Percentiles rank a stretch among this genome's conserved stretches.
Evolutionary conservation across 2,329 filamentous ascomycete species (phyloP).

Genomic region (Samsoniella hepiali): DNA sequence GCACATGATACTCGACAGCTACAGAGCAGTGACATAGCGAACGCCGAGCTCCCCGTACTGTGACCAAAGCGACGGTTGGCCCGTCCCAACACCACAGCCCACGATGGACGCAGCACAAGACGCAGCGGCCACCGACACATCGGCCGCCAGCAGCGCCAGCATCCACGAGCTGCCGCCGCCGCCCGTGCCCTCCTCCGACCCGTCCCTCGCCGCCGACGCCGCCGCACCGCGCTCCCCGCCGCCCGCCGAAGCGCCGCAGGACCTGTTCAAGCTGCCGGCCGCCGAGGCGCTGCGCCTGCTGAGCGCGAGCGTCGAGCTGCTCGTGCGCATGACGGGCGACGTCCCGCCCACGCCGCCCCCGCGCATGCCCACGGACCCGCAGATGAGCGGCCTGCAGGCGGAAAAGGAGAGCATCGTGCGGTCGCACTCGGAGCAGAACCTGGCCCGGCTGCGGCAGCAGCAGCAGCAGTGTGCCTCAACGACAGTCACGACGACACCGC

Average conservation of each 20-base stretch:
- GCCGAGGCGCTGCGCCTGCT: conserved; percentile 76
- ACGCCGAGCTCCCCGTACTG: background rate
- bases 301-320: conserved; percentile 65
- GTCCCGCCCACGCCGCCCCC: conserved; percentile 76
- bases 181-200: conserved; percentile 41
- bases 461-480: background rate
- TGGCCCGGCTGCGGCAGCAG: conserved; percentile 41
- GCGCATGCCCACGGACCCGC: conserved; percentile 59
- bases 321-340: conserved; percentile 72
- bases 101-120: conserved; percentile 11
- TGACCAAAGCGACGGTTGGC: background rate
- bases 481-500: background rate
- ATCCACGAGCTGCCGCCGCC: conserved; percentile 37
- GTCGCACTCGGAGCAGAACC: conserved; percentile 54
- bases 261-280: conserved; percentile 70
- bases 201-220: conserved; percentile 27
- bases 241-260: conserved; percentile 40
- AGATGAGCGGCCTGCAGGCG: conserved; percentile 60
- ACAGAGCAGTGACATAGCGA: background rate
- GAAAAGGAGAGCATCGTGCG: conserved; percentile 60
- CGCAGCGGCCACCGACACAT: background rate
- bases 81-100: background rate
- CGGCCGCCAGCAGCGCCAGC: conserved; percentile 1
- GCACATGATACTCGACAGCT: background rate
- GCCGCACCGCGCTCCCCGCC: conserved; percentile 18